Conservation (phyloP, 2,329 filamentous ascomycete species). For the Penicillium rolfsii region DNA sequence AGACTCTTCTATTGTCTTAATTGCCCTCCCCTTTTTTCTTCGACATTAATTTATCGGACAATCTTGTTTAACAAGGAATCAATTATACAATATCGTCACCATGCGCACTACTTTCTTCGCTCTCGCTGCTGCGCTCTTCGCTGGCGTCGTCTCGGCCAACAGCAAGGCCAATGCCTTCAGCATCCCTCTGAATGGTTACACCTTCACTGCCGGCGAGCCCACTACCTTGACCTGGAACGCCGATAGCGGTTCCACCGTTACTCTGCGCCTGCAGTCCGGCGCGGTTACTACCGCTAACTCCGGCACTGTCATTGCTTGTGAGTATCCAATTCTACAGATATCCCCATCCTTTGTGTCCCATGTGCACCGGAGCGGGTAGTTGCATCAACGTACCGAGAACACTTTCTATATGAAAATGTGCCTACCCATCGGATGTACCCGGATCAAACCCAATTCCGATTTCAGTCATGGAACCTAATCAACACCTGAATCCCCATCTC, state of each 20-base stretch:
- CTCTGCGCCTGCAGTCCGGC: constrained; percentile 55
- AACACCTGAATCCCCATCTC: not conserved
- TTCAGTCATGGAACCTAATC: not conserved
- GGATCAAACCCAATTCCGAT: not conserved
- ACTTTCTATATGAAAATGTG: not conserved
- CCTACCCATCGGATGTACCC: not conserved
- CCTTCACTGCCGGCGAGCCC: constrained; percentile 51
- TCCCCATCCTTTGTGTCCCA: not conserved
- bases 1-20: not conserved
- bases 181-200: constrained; percentile 47
- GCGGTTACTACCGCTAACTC: constrained; percentile 45
- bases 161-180: constrained; percentile 54
- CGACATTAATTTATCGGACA: not conserved
- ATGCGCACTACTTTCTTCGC: constrained; percentile 54
- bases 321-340: constrained; percentile 27
- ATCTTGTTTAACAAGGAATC: not conserved
- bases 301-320: constrained; percentile 51
- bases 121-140: constrained; percentile 49
- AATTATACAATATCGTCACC: constrained; percentile 25
- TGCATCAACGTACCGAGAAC: not conserved
- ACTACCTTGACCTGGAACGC: constrained; percentile 55
- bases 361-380: not conserved
- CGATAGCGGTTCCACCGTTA: constrained; percentile 55
- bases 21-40: not conserved
- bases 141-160: constrained; percentile 48